Percentiles rank a stretch among this genome's conserved stretches.
These are phyloP conservation scores for Oxytropis ochrocephala DNA, from an alignment of 306 rosid genomes.

Conservation along the genomic window DNA sequence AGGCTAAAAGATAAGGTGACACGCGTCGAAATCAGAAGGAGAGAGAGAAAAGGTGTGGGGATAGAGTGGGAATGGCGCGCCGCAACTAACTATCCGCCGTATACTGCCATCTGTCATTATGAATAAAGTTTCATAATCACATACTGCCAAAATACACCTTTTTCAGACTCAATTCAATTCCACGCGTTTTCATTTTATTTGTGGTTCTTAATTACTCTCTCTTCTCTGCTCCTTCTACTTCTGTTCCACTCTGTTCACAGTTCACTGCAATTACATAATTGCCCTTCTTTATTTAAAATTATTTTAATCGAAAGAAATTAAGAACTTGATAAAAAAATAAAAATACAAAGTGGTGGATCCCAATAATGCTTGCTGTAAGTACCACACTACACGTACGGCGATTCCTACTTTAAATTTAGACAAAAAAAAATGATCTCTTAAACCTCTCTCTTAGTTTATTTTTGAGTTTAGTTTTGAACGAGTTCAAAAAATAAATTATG, in stretches of 20 bases:
- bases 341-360: too few species aligned
- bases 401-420: too few species aligned
- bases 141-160: conserved; percentile 52
- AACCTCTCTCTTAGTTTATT: too few species aligned
- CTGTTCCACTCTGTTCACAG: background rate
- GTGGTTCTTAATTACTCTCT: background rate
- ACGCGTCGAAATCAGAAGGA: background rate
- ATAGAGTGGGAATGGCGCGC: background rate
- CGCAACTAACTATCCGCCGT: background rate
- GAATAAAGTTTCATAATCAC: background rate
- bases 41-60: background rate
- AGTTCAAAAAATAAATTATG: too few species aligned
- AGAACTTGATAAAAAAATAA: too few species aligned
- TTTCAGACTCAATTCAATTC: conserved; percentile 14
- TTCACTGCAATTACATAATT: background rate
- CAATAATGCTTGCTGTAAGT: too few species aligned
- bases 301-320: too few species aligned
- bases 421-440: too few species aligned
- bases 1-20: conserved; percentile 12
- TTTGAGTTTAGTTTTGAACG: too few species aligned
- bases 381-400: too few species aligned
- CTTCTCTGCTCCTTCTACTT: background rate
- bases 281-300: too few species aligned
- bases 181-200: conserved; percentile 21
- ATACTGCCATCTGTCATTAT: conserved; percentile 1